Evolutionary conservation across 352 stramenopile species (phyloP).

Genomic region (Pythium sukuiense): DNA sequence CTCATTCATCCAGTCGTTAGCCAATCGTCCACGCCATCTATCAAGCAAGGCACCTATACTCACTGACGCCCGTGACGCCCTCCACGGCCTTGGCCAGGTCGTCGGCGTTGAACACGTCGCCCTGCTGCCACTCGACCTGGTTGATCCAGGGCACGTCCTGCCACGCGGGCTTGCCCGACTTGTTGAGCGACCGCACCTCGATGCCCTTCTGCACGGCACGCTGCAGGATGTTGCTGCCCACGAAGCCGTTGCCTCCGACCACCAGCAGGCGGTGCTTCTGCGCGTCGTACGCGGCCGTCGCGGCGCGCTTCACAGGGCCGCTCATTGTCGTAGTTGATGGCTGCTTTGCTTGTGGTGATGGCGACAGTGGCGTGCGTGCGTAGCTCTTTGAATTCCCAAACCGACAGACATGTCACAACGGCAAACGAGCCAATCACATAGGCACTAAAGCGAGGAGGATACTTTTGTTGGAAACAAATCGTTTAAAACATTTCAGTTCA

Average conservation of each 20-base stretch:
- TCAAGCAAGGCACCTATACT: conserved; percentile 17
- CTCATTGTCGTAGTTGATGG: neutral
- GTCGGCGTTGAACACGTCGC: conserved; percentile 77
- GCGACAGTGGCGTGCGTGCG: neutral
- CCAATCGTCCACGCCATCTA: neutral
- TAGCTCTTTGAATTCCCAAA: conserved; percentile 18
- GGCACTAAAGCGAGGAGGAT: conserved; percentile 19
- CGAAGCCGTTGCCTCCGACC: conserved; percentile 88
- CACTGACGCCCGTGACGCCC: conserved; percentile 80
- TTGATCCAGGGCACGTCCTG: conserved; percentile 78
- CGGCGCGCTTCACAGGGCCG: conserved; percentile 14
- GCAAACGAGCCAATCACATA: neutral
- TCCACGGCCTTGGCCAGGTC: conserved; percentile 69
- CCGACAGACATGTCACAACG: conserved; percentile 19
- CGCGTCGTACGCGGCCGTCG: conserved; percentile 42
- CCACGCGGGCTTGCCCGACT: conserved; percentile 79
- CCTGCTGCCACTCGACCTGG: conserved; percentile 87
- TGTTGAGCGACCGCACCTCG: conserved; percentile 84
- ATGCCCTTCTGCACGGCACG: conserved; percentile 87
- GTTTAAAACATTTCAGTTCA: neutral
- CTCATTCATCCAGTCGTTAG: neutral
- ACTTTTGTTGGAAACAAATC: conserved; percentile 7
- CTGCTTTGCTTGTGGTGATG: neutral
- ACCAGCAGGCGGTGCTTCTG: conserved; percentile 81
- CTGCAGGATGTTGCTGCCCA: conserved; percentile 90